Percentiles rank a stretch among this genome's conserved stretches.
These are phyloP conservation scores for Talaromyces atroroseus DNA, from an alignment of 2,329 filamentous ascomycete species.

Conservation along the genomic window DNA sequence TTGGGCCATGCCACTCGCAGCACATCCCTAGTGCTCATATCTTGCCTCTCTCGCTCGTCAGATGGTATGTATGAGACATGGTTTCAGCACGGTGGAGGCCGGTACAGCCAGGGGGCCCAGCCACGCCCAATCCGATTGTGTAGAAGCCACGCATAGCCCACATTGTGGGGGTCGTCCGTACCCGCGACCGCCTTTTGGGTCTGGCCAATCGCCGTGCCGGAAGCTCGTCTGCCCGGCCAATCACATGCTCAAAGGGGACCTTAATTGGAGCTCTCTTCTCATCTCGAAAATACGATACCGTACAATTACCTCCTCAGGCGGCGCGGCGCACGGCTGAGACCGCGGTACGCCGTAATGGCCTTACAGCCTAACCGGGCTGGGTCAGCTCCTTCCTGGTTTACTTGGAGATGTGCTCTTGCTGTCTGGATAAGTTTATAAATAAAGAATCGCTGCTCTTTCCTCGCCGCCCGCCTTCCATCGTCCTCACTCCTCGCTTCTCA, in stretches of 20 bases:
- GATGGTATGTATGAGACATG: constrained; percentile 9
- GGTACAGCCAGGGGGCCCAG: constrained; percentile 6
- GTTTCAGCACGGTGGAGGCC: constrained; percentile 12
- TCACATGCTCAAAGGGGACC: too few relatives aligned
- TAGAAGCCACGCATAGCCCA: constrained; percentile 8
- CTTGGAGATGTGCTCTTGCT: not conserved
- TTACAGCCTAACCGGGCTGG: not conserved
- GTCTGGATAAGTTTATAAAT: not conserved
- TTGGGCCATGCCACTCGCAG: too few relatives aligned
- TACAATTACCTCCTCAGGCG: not conserved
- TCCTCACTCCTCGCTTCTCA: not conserved
- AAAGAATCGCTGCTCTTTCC: not conserved
- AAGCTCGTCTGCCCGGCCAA: not conserved
- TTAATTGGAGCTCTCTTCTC: not conserved
- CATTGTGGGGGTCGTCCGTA: constrained; percentile 17
- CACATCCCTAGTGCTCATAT: too few relatives aligned
- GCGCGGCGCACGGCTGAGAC: too few relatives aligned
- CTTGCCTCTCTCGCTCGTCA: too few relatives aligned
- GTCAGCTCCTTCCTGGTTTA: too few relatives aligned
- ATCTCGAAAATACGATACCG: not conserved
- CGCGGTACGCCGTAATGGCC: not conserved
- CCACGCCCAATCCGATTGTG: constrained; percentile 1
- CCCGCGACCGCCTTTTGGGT: constrained; percentile 16
- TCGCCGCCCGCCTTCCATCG: not conserved
- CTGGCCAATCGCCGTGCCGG: constrained; percentile 8